These are phyloP conservation scores for Sugiyamaella grinbergsii DNA, from an alignment of 1,139 yeast species.

Conservation along the genomic window DNA sequence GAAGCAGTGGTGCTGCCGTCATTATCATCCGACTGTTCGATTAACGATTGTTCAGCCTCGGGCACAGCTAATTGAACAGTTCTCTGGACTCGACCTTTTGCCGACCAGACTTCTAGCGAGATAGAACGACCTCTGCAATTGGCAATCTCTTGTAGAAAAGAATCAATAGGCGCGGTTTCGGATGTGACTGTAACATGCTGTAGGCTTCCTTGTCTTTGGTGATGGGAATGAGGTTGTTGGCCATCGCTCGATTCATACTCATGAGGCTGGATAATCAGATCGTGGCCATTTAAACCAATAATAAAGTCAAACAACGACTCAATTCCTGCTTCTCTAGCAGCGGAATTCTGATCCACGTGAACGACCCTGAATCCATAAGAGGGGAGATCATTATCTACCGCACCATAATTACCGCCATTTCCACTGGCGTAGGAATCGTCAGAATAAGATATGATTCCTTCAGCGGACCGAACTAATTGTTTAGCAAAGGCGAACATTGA, in stretches of 20 bases:
- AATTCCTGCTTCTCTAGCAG: constrained; percentile 53
- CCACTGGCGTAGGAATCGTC: constrained; percentile 9
- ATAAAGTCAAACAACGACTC: constrained; percentile 89
- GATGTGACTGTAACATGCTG: constrained; percentile 20
- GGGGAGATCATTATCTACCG: constrained; percentile 28
- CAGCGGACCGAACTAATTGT: constrained; percentile 76
- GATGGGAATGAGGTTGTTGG: neutral
- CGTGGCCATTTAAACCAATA: constrained; percentile 74
- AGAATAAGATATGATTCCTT: constrained; percentile 42
- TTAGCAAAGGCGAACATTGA: constrained; percentile 87
- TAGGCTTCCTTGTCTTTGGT: constrained; percentile 1
- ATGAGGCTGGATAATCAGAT: constrained; percentile 37
- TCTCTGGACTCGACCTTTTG: constrained; percentile 78
- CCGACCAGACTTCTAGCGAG: constrained; percentile 77
- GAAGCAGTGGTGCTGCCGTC: constrained; percentile 20
- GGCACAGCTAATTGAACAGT: constrained; percentile 52
- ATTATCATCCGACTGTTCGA: constrained; percentile 12
- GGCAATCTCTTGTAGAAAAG: constrained; percentile 36
- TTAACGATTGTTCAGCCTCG: constrained; percentile 31
- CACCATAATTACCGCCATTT: constrained; percentile 17
- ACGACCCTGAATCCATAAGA: constrained; percentile 59
- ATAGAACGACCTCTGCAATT: constrained; percentile 44
- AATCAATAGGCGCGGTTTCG: constrained; percentile 35
- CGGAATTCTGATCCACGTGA: constrained; percentile 49
- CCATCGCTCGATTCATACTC: neutral